A percentile compares a stretch with the other conserved stretches of the same genome.
Conservation (phyloP, 768 basidiomycete genomes). For the Jaapia argillacea region DNA sequence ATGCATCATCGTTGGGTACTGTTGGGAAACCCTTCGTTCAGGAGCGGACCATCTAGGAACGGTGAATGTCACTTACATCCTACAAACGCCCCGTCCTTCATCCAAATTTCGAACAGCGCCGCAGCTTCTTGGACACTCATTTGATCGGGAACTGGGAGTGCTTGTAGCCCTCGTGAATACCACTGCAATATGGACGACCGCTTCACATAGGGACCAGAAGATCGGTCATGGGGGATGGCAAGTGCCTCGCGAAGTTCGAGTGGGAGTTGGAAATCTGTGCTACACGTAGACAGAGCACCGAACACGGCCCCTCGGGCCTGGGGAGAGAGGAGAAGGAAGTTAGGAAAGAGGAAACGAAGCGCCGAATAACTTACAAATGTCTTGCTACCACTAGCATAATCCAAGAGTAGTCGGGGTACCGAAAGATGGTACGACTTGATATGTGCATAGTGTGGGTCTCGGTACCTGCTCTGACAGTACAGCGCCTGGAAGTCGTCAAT, state of each 20-base stretch:
- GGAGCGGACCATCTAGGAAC: background rate
- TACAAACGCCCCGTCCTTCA: slow-evolving; percentile 49
- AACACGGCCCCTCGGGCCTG: slow-evolving; percentile 66
- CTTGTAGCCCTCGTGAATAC: slow-evolving; percentile 46
- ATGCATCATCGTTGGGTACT: slow-evolving; percentile 55
- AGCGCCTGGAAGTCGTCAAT: slow-evolving; percentile 85
- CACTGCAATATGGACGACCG: slow-evolving; percentile 35
- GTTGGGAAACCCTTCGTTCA: background rate
- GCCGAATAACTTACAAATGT: slow-evolving; percentile 42
- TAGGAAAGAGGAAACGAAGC: background rate
- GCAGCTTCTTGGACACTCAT: slow-evolving; percentile 61
- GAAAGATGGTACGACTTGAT: slow-evolving; percentile 75
- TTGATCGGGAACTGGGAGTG: slow-evolving; percentile 42
- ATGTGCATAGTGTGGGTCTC: slow-evolving; percentile 57
- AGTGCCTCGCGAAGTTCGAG: slow-evolving; percentile 60
- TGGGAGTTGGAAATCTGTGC: slow-evolving; percentile 47
- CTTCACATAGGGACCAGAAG: slow-evolving; percentile 45
- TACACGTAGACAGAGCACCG: slow-evolving; percentile 54
- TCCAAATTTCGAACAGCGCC: slow-evolving; percentile 71
- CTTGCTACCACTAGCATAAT: slow-evolving; percentile 65
- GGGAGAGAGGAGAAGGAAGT: slow-evolving; percentile 1
- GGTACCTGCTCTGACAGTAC: slow-evolving; percentile 53
- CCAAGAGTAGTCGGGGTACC: slow-evolving; percentile 66
- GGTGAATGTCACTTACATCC: slow-evolving; percentile 7
- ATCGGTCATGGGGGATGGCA: slow-evolving; percentile 28